Conservation (phyloP, 2,329 filamentous ascomycete genomes). For the Graphilbum sp. region DNA sequence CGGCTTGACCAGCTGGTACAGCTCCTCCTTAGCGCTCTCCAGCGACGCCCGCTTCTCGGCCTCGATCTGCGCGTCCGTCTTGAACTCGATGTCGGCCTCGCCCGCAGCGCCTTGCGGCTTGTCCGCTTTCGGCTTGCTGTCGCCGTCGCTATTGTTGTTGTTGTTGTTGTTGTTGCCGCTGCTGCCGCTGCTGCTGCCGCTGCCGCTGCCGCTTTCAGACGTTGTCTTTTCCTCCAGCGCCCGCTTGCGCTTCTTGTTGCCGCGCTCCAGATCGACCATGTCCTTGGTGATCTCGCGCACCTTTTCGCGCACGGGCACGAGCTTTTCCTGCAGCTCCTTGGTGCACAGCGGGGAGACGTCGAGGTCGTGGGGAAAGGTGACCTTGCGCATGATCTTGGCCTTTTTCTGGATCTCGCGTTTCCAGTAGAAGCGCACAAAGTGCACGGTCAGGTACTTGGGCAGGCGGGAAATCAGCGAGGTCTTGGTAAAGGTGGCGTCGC, state of each 20-base stretch:
- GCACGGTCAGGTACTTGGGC: constrained; percentile 89
- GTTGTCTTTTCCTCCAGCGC: constrained; percentile 23
- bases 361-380: constrained; percentile 85
- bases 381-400: constrained; percentile 98
- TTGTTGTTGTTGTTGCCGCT: constrained; percentile 20
- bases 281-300: constrained; percentile 91
- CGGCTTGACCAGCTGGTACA: constrained; percentile 60
- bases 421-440: constrained; percentile 98
- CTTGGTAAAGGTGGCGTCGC: constrained; percentile 77
- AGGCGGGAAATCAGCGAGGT: constrained; percentile 76
- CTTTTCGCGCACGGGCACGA: constrained; percentile 90
- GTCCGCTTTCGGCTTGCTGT: constrained; percentile 19
- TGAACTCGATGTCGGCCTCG: constrained; percentile 60
- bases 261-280: constrained; percentile 79
- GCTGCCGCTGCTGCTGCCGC: constrained; percentile 22
- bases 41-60: constrained; percentile 66
- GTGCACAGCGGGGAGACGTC: constrained; percentile 93
- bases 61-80: constrained; percentile 87
- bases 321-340: constrained; percentile 64
- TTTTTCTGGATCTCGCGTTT: constrained; percentile 92
- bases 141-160: constrained; percentile 21
- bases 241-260: constrained; percentile 79
- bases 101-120: constrained; percentile 25
- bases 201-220: constrained; percentile 17
- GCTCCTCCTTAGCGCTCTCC: constrained; percentile 70